Evolutionary conservation across 805 yeast species (phyloP).

Genomic region (Lipomyces kockii): DNA sequence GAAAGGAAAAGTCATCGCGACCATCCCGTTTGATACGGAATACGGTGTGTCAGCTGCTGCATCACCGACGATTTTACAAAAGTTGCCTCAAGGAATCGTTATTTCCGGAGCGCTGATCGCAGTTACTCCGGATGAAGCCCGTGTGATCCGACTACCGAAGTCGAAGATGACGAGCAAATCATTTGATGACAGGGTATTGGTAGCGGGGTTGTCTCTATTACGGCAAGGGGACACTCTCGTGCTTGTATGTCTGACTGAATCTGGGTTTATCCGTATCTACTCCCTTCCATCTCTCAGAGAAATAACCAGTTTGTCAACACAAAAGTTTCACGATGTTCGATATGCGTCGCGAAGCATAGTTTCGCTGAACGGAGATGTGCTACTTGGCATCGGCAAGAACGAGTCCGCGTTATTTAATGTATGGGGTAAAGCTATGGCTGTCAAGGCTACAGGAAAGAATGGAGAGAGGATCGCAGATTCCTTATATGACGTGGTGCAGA

Average conservation of each 20-base stretch:
- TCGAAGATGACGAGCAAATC: conserved; percentile 67
- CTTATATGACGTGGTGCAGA: conserved; percentile 69
- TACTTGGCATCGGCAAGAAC: conserved; percentile 59
- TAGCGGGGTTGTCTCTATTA: conserved; percentile 58
- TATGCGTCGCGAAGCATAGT: conserved; percentile 44
- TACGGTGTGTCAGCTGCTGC: conserved; percentile 73
- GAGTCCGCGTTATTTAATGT: conserved; percentile 60
- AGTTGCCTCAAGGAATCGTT: conserved; percentile 62
- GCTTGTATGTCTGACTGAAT: conserved; percentile 52
- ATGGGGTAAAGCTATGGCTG: conserved; percentile 50
- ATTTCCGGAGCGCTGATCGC: conserved; percentile 67
- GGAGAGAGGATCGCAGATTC: conserved; percentile 53
- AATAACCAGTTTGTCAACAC: conserved; percentile 34
- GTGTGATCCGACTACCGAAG: conserved; percentile 65
- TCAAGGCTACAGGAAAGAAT: conserved; percentile 23
- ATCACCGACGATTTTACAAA: conserved; percentile 57
- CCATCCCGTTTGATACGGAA: conserved; percentile 62
- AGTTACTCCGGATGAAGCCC: conserved; percentile 61
- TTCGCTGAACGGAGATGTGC: conserved; percentile 49
- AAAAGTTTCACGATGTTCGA: conserved; percentile 32
- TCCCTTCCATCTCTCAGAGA: conserved; percentile 35
- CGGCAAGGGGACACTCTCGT: conserved; percentile 53
- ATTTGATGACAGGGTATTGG: conserved; percentile 53
- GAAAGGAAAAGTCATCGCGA: conserved; percentile 56
- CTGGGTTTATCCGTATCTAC: conserved; percentile 53